phyloP scores from a whole-genome alignment of 2,329 filamentous ascomycete species.

The Colletotrichum sp. region DNA sequence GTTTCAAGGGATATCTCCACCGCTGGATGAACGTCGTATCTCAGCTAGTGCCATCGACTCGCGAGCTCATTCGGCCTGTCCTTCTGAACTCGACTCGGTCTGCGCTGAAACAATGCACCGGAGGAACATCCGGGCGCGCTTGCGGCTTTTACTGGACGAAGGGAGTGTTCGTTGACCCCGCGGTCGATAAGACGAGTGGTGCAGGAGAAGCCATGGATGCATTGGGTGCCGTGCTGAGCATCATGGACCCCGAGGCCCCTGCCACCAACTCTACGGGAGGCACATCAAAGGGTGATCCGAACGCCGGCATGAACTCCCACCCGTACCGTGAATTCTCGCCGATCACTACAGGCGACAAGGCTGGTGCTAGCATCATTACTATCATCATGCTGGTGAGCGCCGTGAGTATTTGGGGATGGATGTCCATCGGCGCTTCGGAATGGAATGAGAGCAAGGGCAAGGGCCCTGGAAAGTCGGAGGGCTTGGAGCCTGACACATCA shows the following conservation, averaged over 20 bases:
- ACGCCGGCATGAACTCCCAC: constrained; percentile 12
- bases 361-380: constrained; percentile 71
- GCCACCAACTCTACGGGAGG: constrained; percentile 56
- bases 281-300: constrained; percentile 48
- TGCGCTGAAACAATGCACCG: constrained; percentile 67
- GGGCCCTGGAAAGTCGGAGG: neutral
- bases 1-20: constrained; percentile 74
- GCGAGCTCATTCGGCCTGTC: constrained; percentile 58
- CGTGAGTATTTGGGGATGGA: constrained; percentile 54
- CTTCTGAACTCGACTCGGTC: constrained; percentile 63
- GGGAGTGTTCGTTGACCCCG: constrained; percentile 47
- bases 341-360: constrained; percentile 64
- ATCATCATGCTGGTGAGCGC: constrained; percentile 59
- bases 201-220: constrained; percentile 66
- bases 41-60: constrained; percentile 65
- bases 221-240: constrained; percentile 57
- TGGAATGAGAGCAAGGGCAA: constrained; percentile 13
- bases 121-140: constrained; percentile 57
- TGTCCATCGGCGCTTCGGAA: constrained; percentile 28
- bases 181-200: constrained; percentile 58
- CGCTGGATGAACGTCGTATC: constrained; percentile 68
- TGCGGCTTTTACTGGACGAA: constrained; percentile 70
- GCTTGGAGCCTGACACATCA: neutral
- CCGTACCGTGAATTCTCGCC: neutral
- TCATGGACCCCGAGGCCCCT: constrained; percentile 43